A percentile compares a stretch with the other conserved stretches of the same genome.
Evolutionary conservation across 2,329 filamentous ascomycete species (phyloP).

Genomic region (Ophiocordyceps australis): DNA sequence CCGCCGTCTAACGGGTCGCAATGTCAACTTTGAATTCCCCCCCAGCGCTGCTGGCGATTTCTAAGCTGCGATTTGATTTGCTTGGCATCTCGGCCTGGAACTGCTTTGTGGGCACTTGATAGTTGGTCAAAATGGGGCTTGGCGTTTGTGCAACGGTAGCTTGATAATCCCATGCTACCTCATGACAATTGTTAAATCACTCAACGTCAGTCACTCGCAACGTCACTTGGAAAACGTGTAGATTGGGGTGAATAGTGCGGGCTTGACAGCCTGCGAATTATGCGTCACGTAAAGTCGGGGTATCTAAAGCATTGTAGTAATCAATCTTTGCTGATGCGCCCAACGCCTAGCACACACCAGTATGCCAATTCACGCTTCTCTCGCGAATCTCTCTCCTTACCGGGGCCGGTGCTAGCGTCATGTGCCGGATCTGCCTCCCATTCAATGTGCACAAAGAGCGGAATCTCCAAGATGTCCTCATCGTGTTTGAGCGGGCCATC

Average conservation of each 20-base stretch:
- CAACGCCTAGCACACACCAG: conserved; percentile 85
- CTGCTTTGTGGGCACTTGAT: conserved; percentile 16
- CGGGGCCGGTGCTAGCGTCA: conserved; percentile 37
- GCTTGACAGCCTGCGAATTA: too few species aligned
- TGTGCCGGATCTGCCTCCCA: conserved; percentile 61
- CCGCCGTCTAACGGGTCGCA: conserved; percentile 90
- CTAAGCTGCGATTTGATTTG: conserved; percentile 31
- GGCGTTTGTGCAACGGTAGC: conserved; percentile 31
- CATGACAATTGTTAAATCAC: conserved; percentile 11
- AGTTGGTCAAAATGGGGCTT: conserved; percentile 23
- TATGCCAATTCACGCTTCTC: conserved; percentile 84
- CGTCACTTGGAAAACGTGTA: conserved; percentile 4
- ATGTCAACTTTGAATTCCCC: conserved; percentile 97
- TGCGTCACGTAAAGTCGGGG: too few species aligned
- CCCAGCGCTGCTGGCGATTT: conserved; percentile 65
- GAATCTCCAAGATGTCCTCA: conserved; percentile 64
- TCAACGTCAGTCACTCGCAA: conserved; percentile 7
- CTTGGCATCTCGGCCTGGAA: conserved; percentile 7
- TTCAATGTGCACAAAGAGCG: conserved; percentile 81
- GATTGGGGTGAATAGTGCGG: too few species aligned
- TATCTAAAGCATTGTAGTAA: conserved; percentile 22
- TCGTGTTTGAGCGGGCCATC: conserved; percentile 33
- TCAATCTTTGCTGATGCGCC: conserved; percentile 46
- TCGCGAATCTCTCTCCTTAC: conserved; percentile 40
- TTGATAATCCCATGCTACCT: conserved; percentile 28